Base-by-base conservation (phyloP, 2,329 filamentous ascomycete species). In the Nothophoma quercina region DNA sequence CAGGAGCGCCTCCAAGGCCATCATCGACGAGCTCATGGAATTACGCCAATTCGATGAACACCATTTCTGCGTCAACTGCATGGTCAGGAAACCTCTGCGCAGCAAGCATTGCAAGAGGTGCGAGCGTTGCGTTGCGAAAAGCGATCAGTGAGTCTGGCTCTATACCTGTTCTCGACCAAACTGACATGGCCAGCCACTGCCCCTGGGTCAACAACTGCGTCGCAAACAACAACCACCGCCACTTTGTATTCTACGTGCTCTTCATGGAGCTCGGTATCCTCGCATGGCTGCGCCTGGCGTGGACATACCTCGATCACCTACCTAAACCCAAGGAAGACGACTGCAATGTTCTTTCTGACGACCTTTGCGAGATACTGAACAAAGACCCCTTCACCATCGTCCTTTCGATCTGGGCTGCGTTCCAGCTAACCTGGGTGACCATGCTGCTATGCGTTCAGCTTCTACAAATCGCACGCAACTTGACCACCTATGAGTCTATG, bases 401-500 rank as follows among this genome's bases (percentile, higher is more conserved):
- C 9, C 81, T 96, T 16, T 84, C 85, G 10, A 77, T 90, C 22
- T 99, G 95, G 95, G 84, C 84, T 6, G 83, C 84, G 2, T 79
- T 97, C 34, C 96, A 99, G 74, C 83, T 97, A 25, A 88, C 91
- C 16, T 99, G 95, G 95, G 91, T 98, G 2, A 88, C 89, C n/a
- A 98, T 99, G 93, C 86, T 99, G 26, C 83, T 97, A 54, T 89
- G 92, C 59, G 96, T 98, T 5, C 96, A 99, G 72, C 86, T 97
- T 43, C 83, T 97, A 42, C 95, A 99, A 71, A 88, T 99, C 43
- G 89, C 92, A 0, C 87, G 92, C 56, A 96, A 93, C 51, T 88
- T 96, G 80, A 99, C 95, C 1, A 99, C 95, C 0, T 98, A 90
- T 75, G 95, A 99, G 76, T 96, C 93, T 74, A 98, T 99, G 93